Evolutionary conservation across 1,284 basidiomycete genomes (phyloP).

Genomic region (Puccinia brachypodii): DNA sequence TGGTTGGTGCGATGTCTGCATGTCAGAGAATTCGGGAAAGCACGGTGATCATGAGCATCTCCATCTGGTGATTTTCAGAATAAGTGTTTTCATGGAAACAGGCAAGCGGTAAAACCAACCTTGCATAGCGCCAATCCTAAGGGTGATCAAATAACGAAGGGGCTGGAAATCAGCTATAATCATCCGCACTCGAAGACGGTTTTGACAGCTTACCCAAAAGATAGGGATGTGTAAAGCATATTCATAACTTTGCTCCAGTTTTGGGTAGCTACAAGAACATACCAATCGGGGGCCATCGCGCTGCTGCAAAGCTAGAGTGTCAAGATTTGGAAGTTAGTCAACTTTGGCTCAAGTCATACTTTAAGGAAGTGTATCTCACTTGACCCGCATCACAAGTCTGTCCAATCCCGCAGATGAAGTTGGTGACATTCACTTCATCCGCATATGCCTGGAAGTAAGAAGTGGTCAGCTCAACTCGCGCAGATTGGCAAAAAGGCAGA

Average conservation of each 20-base stretch:
- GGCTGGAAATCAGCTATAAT: not conserved
- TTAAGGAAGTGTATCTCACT: not conserved
- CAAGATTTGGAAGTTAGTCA: not conserved
- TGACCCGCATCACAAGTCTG: conserved; percentile 45
- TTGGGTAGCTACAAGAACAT: conserved; percentile 48
- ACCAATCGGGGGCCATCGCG: conserved; percentile 48
- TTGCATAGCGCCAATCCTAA: conserved; percentile 43
- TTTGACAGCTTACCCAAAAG: conserved; percentile 37
- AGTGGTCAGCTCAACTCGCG: not conserved
- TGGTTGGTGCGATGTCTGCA: conserved; percentile 15
- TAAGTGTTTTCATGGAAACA: not conserved
- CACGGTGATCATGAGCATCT: not conserved
- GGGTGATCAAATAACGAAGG: not conserved
- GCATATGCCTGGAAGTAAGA: conserved; percentile 35
- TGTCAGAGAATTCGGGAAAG: not conserved
- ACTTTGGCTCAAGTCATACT: not conserved
- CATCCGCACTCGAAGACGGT: not conserved
- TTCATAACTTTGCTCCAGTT: conserved; percentile 49
- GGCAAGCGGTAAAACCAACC: not conserved
- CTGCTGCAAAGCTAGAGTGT: conserved; percentile 36
- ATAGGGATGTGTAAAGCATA: conserved; percentile 43
- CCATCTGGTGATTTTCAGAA: not conserved
- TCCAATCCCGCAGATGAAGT: conserved; percentile 47
- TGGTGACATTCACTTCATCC: conserved; percentile 43
- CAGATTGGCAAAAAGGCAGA: not conserved